Evolutionary conservation across 169 alveolate genomes (phyloP).

Genomic region (Miamiensis avidus): DNA sequence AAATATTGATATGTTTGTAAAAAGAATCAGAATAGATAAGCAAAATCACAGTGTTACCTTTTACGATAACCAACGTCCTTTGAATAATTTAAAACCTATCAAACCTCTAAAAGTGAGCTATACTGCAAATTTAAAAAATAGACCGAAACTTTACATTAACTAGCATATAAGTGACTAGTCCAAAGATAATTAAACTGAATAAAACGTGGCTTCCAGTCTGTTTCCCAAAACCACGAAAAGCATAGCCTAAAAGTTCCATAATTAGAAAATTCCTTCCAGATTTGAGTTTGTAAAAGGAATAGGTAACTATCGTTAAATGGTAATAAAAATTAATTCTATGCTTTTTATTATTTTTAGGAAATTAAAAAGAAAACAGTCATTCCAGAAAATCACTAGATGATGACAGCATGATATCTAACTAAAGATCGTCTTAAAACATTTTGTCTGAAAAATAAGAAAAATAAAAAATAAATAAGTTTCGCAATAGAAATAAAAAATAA

Average conservation of each 20-base stretch:
- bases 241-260: background rate
- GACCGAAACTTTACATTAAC: background rate
- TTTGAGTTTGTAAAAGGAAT: background rate
- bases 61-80: background rate
- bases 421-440: too few relatives aligned
- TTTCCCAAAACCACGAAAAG: background rate
- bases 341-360: too few relatives aligned
- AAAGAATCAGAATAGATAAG: too few relatives aligned
- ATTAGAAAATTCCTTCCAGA: too few relatives aligned
- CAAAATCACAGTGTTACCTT: too few relatives aligned
- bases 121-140: background rate
- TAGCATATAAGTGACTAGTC: background rate
- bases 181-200: background rate
- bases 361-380: too few relatives aligned
- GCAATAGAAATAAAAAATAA: background rate
- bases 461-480: too few relatives aligned
- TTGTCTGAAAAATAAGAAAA: too few relatives aligned
- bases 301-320: background rate
- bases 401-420: too few relatives aligned
- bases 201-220: background rate
- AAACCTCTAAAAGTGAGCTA: background rate
- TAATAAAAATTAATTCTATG: too few relatives aligned
- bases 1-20: background rate
- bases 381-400: too few relatives aligned
- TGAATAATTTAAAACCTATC: background rate